Evolutionary conservation across 148 eudicot genomes (phyloP), one percentile per base, ranked within the genome.

Genomic region (Persicaria maculosa): DNA sequence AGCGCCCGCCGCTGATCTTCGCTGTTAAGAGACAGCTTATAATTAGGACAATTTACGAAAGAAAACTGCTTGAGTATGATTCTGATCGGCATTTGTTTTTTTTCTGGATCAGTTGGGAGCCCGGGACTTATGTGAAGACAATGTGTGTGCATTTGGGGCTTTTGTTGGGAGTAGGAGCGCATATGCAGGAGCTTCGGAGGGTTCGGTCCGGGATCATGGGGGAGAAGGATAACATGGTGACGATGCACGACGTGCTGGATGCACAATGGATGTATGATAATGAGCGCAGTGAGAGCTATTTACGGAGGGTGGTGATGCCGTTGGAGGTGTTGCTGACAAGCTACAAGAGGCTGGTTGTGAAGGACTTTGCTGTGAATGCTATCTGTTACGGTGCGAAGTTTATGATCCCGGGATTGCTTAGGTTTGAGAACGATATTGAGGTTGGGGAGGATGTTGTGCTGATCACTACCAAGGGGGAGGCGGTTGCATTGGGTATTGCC

Each of bases 391-490:
- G 98, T 46, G 98, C 97, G 0, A 94, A 94, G 90, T 64, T 94
- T 78, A 94, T 94, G 98, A 91, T 94, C 76, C 97, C 97, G 0
- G 98, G 98, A 81, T 72, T 94, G 68, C 83, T 94, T 81, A 87
- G 98, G 87, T 94, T 91, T 81, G 98, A 94, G 87, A 94, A 94
- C 85, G 98, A 88, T 48, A 61, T 91, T 59, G 97, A 91, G 73
- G 95, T 87, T 71, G 98, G 98, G 5, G 93, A 88, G 80, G 98
- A 91, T 75, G 84, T 94, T 69, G 97, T 94, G 19, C 53, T 94
- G 84, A 91, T 94, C 96, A 91, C 96, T 1, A 94, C 97, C 0
- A 94, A 94, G 57, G 98, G 98, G 1, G 98, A 91, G 88, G 98
- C 98, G 0, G 88, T 93, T 80, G 98, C 98, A 0, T 74, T 93